Evolutionary conservation across 2,329 filamentous ascomycete genomes (phyloP).

Genomic region (Scedosporium aurantiacum): DNA sequence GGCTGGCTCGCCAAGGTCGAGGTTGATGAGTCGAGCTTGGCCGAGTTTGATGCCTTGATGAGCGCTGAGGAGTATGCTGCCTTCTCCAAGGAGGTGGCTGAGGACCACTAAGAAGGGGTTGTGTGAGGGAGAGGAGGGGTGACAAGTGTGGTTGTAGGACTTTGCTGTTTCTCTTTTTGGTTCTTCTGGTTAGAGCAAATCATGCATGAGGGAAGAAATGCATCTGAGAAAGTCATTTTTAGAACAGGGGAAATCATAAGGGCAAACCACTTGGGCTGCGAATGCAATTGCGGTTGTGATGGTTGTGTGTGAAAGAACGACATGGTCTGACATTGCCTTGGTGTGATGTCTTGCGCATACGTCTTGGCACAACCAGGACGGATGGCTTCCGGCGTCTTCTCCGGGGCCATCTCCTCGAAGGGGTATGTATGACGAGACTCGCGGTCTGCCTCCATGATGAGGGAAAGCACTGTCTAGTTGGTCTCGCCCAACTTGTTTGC

Average conservation of each 20-base stretch:
- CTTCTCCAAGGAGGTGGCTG: constrained; percentile 42
- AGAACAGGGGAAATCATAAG: not conserved
- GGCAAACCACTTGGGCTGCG: not conserved
- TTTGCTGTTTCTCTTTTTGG: not conserved
- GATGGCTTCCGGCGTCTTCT: too few relatives aligned
- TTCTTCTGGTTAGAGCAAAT: not conserved
- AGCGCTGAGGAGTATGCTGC: constrained; percentile 64
- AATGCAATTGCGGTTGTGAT: too few relatives aligned
- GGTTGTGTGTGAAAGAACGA: too few relatives aligned
- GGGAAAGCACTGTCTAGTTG: too few relatives aligned
- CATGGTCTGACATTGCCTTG: too few relatives aligned
- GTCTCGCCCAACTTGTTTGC: too few relatives aligned
- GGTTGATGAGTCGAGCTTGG: constrained; percentile 52
- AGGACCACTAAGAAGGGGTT: too few relatives aligned
- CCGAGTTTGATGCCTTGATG: constrained; percentile 69
- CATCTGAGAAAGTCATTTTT: not conserved
- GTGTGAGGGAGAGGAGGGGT: not conserved
- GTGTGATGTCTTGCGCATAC: too few relatives aligned
- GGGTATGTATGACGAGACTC: too few relatives aligned
- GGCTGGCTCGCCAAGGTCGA: constrained; percentile 91
- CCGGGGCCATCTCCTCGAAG: too few relatives aligned
- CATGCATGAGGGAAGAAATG: not conserved
- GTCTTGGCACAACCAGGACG: too few relatives aligned
- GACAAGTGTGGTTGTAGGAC: not conserved
- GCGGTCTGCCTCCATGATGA: too few relatives aligned